Conservation (phyloP, 2,329 filamentous ascomycete genomes). For the Ampelomyces quisqualis region DNA sequence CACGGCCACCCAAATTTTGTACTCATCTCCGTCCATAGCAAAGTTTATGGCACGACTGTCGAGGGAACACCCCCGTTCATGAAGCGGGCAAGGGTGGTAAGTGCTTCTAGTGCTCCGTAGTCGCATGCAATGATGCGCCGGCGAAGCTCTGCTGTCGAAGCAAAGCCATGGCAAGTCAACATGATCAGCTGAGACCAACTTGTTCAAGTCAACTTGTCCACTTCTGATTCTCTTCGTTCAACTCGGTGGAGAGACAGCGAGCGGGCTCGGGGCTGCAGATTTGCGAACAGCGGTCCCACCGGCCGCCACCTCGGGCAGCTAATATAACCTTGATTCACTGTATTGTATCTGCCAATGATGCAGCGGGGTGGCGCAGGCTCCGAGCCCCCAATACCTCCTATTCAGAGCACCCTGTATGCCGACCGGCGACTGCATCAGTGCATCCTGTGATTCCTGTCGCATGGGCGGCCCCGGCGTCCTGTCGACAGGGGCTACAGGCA, state of each 20-base stretch:
- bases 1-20: too few relatives aligned
- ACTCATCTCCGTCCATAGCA: constrained; percentile 12
- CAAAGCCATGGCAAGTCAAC: constrained; percentile 3
- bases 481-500: constrained; percentile 22
- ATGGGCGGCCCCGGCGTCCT: constrained; percentile 19
- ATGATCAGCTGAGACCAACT: neutral
- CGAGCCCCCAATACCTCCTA: constrained; percentile 23
- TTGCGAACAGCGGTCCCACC: constrained; percentile 24
- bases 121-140: constrained; percentile 11
- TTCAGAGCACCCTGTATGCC: constrained; percentile 13
- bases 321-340: constrained; percentile 9
- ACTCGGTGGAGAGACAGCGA: too few relatives aligned
- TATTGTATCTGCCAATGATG: constrained; percentile 22
- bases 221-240: constrained; percentile 13
- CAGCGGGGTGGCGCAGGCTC: constrained; percentile 14
- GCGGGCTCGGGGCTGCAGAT: too few relatives aligned
- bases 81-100: constrained; percentile 13
- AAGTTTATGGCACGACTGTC: constrained; percentile 12
- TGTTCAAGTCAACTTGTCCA: too few relatives aligned
- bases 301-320: constrained; percentile 15
- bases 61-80: constrained; percentile 8
- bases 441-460: constrained; percentile 17
- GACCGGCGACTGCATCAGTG: too few relatives aligned
- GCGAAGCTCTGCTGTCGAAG: constrained; percentile 4
- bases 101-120: constrained; percentile 24